phyloP scores from a whole-genome alignment of 495 filamentous ascomycete species.

The Ramalina peruviana region DNA sequence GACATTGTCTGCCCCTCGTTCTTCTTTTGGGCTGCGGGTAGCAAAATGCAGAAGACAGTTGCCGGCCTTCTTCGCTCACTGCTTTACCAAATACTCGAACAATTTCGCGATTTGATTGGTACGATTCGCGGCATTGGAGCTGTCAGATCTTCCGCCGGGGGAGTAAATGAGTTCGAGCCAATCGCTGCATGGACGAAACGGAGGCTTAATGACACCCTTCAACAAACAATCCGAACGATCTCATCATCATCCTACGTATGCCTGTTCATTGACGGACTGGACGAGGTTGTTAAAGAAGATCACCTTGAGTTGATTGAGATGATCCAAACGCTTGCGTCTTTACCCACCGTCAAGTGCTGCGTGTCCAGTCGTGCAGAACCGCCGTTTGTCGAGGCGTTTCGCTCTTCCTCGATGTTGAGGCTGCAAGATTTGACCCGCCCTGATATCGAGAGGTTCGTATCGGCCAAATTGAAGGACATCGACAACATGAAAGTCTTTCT shows the following conservation, averaged over 20 bases:
- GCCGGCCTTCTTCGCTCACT: slow-evolving; percentile 30
- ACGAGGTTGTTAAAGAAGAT: slow-evolving; percentile 21
- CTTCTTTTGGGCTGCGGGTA: slow-evolving; percentile 34
- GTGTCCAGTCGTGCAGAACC: slow-evolving; percentile 36
- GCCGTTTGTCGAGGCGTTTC: slow-evolving; percentile 28
- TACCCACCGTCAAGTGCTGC: slow-evolving; percentile 30
- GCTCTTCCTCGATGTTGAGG: not conserved
- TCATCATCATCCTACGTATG: slow-evolving; percentile 17
- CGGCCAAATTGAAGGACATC: not conserved
- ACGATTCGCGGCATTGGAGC: too few relatives aligned
- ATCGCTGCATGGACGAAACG: not conserved
- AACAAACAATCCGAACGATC: not conserved
- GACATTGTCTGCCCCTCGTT: slow-evolving; percentile 25
- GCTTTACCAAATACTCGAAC: slow-evolving; percentile 24
- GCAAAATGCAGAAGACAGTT: slow-evolving; percentile 25
- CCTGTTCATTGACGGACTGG: slow-evolving; percentile 37
- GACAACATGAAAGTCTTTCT: not conserved
- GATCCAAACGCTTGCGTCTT: slow-evolving; percentile 5
- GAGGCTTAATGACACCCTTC: not conserved
- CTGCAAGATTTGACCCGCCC: slow-evolving; percentile 2
- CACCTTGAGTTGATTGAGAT: slow-evolving; percentile 14
- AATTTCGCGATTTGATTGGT: slow-evolving; percentile 21
- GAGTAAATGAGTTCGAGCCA: too few relatives aligned
- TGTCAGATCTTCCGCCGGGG: too few relatives aligned
- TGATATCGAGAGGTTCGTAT: slow-evolving; percentile 4